Evolutionary conservation across 257 asterid genomes (phyloP), one percentile per base, ranked within the genome.

Genomic region (Solanum chiquidenum): DNA sequence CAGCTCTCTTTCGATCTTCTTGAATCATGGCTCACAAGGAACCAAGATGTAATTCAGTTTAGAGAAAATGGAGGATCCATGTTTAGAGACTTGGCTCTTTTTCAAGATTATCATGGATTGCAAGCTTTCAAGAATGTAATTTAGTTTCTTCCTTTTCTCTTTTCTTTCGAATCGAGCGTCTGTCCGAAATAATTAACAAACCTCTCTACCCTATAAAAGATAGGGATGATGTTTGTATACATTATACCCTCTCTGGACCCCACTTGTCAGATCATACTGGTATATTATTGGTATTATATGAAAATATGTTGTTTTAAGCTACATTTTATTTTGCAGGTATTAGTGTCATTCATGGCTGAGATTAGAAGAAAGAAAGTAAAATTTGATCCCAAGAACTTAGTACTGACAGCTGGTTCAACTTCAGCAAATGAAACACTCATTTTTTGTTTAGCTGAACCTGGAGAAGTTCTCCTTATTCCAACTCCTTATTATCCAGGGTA

Each of bases 401-500:
- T 91, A 83, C 92, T 91, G 60, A 90, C 91, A 6, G 91, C 92
- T 46, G 92, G 93, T 85, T 87, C 93, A 87, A 91, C 92, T 74
- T 88, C 92, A 27, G 92, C 93, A 79, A 89, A 91, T 35, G 93
- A 91, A 86, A 91, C 86, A n/a, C 86, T 91, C 79, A 90, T 91
- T 85, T 91, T 91, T 82, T 91, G 93, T 83, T 88, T 91, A 5
- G 92, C 93, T 35, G 89, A 91, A 55, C 91, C 91, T 16, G 93
- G 93, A 35, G 92, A 91, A 76, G 93, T 92, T 75, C 86, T 91
- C 44, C 93, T 91, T 76, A 90, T 91, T 60, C 93, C 93, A 7
- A 90, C 92, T 9, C 92, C 93, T 74, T 90, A 91, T 86, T 91
- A 91, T 86, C 93, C 92, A 33, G 93, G 92, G 93, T 91, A 91